Conservation (phyloP, 2,329 filamentous ascomycete genomes). For the Trichoderma guizhouense region DNA sequence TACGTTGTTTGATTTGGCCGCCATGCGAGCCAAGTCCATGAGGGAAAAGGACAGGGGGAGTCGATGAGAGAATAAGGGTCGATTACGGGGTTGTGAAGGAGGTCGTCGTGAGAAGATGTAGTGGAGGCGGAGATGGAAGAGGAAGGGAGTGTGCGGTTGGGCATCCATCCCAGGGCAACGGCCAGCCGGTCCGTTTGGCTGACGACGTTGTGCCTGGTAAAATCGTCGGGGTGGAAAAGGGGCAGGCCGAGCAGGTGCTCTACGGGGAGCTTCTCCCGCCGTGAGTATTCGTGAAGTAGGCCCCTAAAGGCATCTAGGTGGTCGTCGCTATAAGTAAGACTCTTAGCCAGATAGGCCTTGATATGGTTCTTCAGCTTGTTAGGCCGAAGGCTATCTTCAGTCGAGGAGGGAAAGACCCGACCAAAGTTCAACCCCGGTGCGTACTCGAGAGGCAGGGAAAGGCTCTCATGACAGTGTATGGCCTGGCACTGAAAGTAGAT, state of each 20-base stretch:
- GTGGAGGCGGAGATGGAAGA: slow-evolving; percentile 17
- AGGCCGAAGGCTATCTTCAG: slow-evolving; percentile 24
- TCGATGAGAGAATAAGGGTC: slow-evolving; percentile 28
- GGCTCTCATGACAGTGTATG: slow-evolving; percentile 38
- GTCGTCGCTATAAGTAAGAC: slow-evolving; percentile 28
- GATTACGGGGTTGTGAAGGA: background rate
- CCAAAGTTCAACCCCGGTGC: slow-evolving; percentile 32
- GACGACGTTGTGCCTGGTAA: slow-evolving; percentile 27
- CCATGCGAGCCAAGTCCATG: slow-evolving; percentile 41
- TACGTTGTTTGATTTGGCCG: slow-evolving; percentile 27
- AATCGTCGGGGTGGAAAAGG: slow-evolving; percentile 33
- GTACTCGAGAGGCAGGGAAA: slow-evolving; percentile 32
- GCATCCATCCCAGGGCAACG: slow-evolving; percentile 35
- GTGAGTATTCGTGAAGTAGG: slow-evolving; percentile 30
- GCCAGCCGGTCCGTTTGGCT: slow-evolving; percentile 36
- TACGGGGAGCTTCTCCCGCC: slow-evolving; percentile 27
- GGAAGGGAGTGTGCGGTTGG: slow-evolving; percentile 26
- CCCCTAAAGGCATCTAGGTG: slow-evolving; percentile 36
- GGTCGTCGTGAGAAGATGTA: slow-evolving; percentile 18
- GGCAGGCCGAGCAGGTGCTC: slow-evolving; percentile 35
- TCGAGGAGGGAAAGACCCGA: slow-evolving; percentile 30
- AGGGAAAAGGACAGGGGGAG: slow-evolving; percentile 28
- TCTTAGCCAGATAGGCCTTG: slow-evolving; percentile 32
- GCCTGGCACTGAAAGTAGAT: slow-evolving; percentile 38
- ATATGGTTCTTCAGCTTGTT: slow-evolving; percentile 30